Base-by-base conservation (phyloP, 1,284 basidiomycete species). In the Vanrija pseudolonga region DNA sequence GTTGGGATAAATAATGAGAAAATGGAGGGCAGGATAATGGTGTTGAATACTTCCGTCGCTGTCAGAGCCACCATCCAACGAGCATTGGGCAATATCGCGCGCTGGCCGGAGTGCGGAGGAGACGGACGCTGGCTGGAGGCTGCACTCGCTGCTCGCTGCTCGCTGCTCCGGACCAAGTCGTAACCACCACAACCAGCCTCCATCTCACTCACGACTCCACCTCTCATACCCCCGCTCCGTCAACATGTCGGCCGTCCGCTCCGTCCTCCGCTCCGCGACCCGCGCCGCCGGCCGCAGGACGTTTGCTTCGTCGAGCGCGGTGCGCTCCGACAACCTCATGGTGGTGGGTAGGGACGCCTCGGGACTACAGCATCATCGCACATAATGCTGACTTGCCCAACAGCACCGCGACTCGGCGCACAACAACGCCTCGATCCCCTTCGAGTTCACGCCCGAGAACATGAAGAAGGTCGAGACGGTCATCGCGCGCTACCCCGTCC, bases 391-490 rank as follows among this genome's bases (percentile, higher is more conserved):
- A n/a, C n/a, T n/a, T n/a, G n/a, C n/a, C n/a, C n/a, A n/a, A 8
- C 62, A 94, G 90, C 94, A 97, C 77, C 89, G 93, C 57, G 90
- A 97, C 79, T 94, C 91, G 44, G 80, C 85, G 48, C 89, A 95
- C 77, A 97, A 97, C 80, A 94, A 94, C 76, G 85, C 90, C 38
- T 85, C 84, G 88, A 94, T 97, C 74, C 84, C 89, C 11, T 99
- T 99, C 77, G 83, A 88, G 67, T 96, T 97, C 78, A 82, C 81
- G 59, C 71, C 83, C 3, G 86, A 88, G 70, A 95, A 93, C 81
- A 68, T 86, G 76, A 89, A 89, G 79, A 82, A 84, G 55, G 93
- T 92, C 0, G 70, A 95, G 65, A 87, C 90, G 76, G 90, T 97
- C 77, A 90, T 98, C 74, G 82, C 88, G 47, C 86, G 86, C 66